Evolutionary conservation across 2,329 filamentous ascomycete species (phyloP), one percentile per base, ranked within the genome.

Genomic region (Sclerotinia glacialis): DNA sequence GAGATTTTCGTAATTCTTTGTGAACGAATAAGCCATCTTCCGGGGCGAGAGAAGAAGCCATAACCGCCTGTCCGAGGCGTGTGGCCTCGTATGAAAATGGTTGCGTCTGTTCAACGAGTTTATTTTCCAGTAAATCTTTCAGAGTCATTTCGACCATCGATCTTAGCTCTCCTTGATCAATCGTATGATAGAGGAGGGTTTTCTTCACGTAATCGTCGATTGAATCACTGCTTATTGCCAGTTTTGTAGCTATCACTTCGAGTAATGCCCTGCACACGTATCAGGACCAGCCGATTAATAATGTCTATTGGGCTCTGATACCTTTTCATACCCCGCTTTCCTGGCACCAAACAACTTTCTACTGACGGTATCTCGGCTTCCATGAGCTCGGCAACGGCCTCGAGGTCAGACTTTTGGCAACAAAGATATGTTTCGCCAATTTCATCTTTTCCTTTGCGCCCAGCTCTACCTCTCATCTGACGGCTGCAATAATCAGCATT

Each of bases 381-480:
- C 80, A 93, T 85, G 49, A 93, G 79, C 66, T 89, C 85, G 42
- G 89, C 82, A 5, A 92, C 88, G 21, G 85, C 85, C 73, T 91
- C 87, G 18, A 93, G 77, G 71, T 93, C 90, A 12, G 80, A 77
- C 72, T 86, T 84, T 40, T 86, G 84, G 73, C 90, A 93, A 74
- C 90, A 92, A 1, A 93, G 79, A 75, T 90, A 93, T 1, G 89
- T 93, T 78, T 93, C 90, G 2, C 90, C 90, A 56, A 90, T 80
- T 61, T 90, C 88, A 65, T 91, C 89, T 73, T 92, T 93, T 59
- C 90, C 90, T 77, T 92, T 92, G 64, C 90, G 84, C 8, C 90
- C 90, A 26, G 90, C 90, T 68, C 90, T 83, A 3, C 90, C 90
- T 74, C 89, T 85, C 90, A 93, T 93, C 77, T 93, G 90, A 59